Evolutionary conservation across 139 green algal genomes (phyloP).

Genomic region (Bryopsis sp.): DNA sequence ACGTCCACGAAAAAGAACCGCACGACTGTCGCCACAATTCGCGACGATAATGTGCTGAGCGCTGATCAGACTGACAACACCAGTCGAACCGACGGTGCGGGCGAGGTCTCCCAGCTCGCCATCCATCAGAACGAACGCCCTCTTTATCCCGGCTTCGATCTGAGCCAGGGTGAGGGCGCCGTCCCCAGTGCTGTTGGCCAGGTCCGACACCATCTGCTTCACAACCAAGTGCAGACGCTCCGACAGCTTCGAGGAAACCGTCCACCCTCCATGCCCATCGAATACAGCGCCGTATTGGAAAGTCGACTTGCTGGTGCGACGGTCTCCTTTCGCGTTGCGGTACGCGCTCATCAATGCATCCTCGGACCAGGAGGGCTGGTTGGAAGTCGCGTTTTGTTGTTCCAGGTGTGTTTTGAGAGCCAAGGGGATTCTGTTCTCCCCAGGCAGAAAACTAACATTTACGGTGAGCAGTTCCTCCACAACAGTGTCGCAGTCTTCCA

Average conservation of each 20-base stretch:
- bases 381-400: neutral
- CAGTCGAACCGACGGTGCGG: conserved; percentile 30
- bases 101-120: neutral
- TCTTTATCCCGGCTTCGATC: neutral
- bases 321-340: neutral
- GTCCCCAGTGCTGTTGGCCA: neutral
- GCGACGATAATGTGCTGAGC: conserved; percentile 11
- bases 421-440: neutral
- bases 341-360: neutral
- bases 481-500: conserved; percentile 11
- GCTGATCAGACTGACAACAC: conserved; percentile 24
- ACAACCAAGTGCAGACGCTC: conserved; percentile 10
- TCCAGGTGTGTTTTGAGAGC: neutral
- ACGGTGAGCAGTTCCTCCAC: neutral
- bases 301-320: no score
- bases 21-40: conserved; percentile 21
- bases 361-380: neutral
- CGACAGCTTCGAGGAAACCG: neutral
- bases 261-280: conserved; percentile 16
- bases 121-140: conserved; percentile 11
- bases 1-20: conserved; percentile 5
- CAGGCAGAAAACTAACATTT: neutral
- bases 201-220: neutral
- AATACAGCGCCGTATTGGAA: conserved; percentile 18
- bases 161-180: neutral